Evolutionary conservation across 23 red algal species (phyloP), one percentile per base, ranked within the genome.

Genomic region (Gracilariopsis chorda): DNA sequence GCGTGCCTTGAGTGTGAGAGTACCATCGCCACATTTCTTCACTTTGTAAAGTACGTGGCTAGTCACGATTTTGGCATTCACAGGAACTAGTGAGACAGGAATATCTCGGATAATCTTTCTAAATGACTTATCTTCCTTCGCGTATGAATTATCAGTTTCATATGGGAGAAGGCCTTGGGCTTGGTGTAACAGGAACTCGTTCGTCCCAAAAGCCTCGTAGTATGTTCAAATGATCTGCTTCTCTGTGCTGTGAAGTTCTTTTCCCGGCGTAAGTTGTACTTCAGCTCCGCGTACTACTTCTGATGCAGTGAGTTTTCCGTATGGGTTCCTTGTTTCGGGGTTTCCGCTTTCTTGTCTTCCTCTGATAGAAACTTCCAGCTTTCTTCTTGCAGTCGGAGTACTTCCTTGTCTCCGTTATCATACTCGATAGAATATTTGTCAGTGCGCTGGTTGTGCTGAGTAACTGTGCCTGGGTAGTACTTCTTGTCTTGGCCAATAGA

Each of bases 401-500:
- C 42, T 36, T 78, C 72, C 16, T 24, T 7, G 11, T 78, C 72
- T 7, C 44, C 72, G 48, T 78, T 44, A 7, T n/a, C 14, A 44
- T 78, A 78, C 4, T 2, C 29, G 24, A 78, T 51, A 37, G 44
- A 55, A 19, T 52, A 52, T 10, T 32, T 51, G 0, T 52, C 48
- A 8, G 40, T 28, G 16, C 1, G 3, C 2, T 20, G 24, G 32
- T 52, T 78, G 20, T 52, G 23, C 0, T 29, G 14, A 1, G 23
- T 55, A 36, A 78, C 1, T 7, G 14, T 78, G 21, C 72, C 14
- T 3, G 11, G n/a, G 20, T 58, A 80, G 2, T 29, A 57, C 34
- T 39, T 35, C 3, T 80, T 60, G 53, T 80, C 76, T 3, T 34
- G 76, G 49, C 48, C 76, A 80, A 28, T 80, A 57, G 12, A 80